These are phyloP conservation scores for Lentinula guzmanii DNA, from an alignment of 768 basidiomycete species.

Conservation along the genomic window DNA sequence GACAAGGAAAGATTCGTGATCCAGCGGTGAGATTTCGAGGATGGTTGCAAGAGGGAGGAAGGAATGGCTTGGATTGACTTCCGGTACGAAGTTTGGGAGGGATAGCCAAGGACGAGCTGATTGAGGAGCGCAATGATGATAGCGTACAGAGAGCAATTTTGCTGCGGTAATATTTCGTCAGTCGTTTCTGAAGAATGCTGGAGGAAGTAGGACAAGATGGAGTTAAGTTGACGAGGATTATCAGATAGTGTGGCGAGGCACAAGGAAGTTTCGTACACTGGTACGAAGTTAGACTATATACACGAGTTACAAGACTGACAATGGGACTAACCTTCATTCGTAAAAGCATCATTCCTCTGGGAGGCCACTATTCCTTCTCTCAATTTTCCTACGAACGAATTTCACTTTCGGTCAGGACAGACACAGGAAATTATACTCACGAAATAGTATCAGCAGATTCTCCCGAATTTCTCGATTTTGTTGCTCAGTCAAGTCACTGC, in stretches of 20 bases:
- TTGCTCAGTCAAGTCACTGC: slow-evolving; percentile 24
- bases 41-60: slow-evolving; percentile 27
- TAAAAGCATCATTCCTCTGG: slow-evolving; percentile 52
- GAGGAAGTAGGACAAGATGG: slow-evolving; percentile 56
- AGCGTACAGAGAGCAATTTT: slow-evolving; percentile 19
- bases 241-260: slow-evolving; percentile 59
- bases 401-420: background rate
- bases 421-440: slow-evolving; percentile 32
- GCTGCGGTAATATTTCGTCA: slow-evolving; percentile 9
- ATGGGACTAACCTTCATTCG: slow-evolving; percentile 52
- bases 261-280: slow-evolving; percentile 74
- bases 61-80: slow-evolving; percentile 39
- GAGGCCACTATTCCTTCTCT: slow-evolving; percentile 68
- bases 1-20: slow-evolving; percentile 42
- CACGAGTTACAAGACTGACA: background rate
- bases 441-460: slow-evolving; percentile 68
- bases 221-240: slow-evolving; percentile 52
- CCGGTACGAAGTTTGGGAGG: slow-evolving; percentile 56
- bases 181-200: slow-evolving; percentile 36
- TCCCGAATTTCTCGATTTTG: slow-evolving; percentile 44
- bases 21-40: slow-evolving; percentile 40
- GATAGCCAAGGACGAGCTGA: slow-evolving; percentile 50
- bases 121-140: slow-evolving; percentile 52
- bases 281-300: background rate
- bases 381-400: slow-evolving; percentile 53